phyloP scores from a whole-genome alignment of 257 asterid species.

The Solanum dulcamara region DNA sequence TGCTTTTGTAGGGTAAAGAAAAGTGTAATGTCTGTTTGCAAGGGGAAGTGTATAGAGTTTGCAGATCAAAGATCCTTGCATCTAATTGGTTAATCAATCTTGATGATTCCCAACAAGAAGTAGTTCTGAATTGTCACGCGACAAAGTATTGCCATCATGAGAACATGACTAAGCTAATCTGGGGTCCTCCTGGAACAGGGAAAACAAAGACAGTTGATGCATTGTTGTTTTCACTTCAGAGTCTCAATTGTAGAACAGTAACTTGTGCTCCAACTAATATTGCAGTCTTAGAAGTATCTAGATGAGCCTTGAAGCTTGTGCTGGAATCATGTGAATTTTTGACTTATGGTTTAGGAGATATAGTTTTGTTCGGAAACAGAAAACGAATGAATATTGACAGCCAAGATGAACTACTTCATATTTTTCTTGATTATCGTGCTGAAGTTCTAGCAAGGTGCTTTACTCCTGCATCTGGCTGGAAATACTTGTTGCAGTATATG shows the following conservation, averaged over 20 bases:
- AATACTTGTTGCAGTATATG: slow-evolving; percentile 18
- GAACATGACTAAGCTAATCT: slow-evolving; percentile 36
- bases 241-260: slow-evolving; percentile 38
- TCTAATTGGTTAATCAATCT: slow-evolving; percentile 14
- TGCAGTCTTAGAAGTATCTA: slow-evolving; percentile 36
- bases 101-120: slow-evolving; percentile 41
- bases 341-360: slow-evolving; percentile 61
- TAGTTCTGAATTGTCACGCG: slow-evolving; percentile 35
- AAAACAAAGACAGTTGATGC: slow-evolving; percentile 54
- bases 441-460: slow-evolving; percentile 25
- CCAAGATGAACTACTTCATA: slow-evolving; percentile 40
- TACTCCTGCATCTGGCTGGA: slow-evolving; percentile 45
- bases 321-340: slow-evolving; percentile 9
- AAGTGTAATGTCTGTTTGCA: slow-evolving; percentile 26
- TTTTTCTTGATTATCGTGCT: slow-evolving; percentile 53
- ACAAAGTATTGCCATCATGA: slow-evolving; percentile 33
- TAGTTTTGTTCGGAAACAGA: slow-evolving; percentile 52
- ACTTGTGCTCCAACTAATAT: slow-evolving; percentile 73
- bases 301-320: slow-evolving; percentile 33
- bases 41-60: neutral
- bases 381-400: slow-evolving; percentile 49
- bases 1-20: slow-evolving; percentile 21
- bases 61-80: neutral
- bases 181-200: slow-evolving; percentile 95
- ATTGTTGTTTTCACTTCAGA: slow-evolving; percentile 21